Evolutionary conservation across 257 asterid genomes (phyloP), one percentile per base, ranked within the genome.

Genomic region (Paulownia fortunei): DNA sequence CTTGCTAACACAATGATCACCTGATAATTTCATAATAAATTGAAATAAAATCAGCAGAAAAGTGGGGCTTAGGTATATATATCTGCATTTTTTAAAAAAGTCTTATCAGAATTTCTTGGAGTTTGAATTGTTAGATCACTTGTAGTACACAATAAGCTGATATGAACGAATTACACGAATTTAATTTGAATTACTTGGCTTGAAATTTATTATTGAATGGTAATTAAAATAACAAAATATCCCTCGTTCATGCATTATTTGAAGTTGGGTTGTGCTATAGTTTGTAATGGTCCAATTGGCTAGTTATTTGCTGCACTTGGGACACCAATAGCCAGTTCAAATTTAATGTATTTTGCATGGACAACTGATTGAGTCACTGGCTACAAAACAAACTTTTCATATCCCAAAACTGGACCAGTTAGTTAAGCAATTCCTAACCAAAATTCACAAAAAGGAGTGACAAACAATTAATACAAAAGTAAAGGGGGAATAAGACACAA

Each of bases 391-490:
- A 47, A 70, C 41, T 8, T 70, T 64, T 42, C 77, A 72, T 67
- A 81, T 65, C 68, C 79, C 73, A 79, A 46, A 83, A 58, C 3
- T 83, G 83, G 85, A 80, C 82, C 83, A 74, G 54, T 69, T 77
- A 83, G 71, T 60, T 76, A 49, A 68, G 37, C 59, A 61, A 81
- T 46, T 60, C 59, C 80, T 30, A 83, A 83, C 82, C 78, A 81
- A 74, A 80, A 74, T 37, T 85, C 90, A 86, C 52, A 80, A 87
- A 82, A 82, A 39, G 44, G 66, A 26, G 59, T 69, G 34, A 76
- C 80, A 76, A 68, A 32, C 69, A 81, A 79, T 70, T 62, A 76
- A 82, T 70, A 52, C 75, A 76, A 72, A 34, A 61, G 32, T 41
- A 59, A 72, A 72, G 71, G 77, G 8, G 63, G 77, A 80, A 80